Conservation (phyloP, 805 yeast species). For the Schizosaccharomyces osmophilus region DNA sequence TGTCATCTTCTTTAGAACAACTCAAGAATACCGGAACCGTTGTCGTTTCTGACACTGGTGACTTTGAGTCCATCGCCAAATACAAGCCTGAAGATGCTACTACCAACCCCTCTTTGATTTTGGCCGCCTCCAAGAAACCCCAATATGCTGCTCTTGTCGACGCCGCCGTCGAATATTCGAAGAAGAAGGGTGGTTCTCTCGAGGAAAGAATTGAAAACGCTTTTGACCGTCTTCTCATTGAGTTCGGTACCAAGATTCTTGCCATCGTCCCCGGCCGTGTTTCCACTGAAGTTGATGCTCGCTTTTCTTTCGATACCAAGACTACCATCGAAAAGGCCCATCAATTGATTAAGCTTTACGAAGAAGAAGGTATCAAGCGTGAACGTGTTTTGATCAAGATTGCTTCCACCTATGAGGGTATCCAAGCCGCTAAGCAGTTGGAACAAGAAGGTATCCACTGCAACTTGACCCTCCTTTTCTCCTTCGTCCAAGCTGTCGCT, state of each 20-base stretch:
- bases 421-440: constrained; percentile 89
- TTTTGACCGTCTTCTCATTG: constrained; percentile 76
- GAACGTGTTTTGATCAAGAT: constrained; percentile 85
- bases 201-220: constrained; percentile 54
- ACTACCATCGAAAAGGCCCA: constrained; percentile 86
- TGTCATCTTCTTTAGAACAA: constrained; percentile 55
- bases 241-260: constrained; percentile 83
- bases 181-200: constrained; percentile 19
- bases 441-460: constrained; percentile 79
- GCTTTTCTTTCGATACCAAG: constrained; percentile 84
- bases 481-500: constrained; percentile 93
- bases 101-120: constrained; percentile 89
- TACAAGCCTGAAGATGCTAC: constrained; percentile 98
- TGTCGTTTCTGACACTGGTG: constrained; percentile 97
- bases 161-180: constrained; percentile 69
- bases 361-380: constrained; percentile 60
- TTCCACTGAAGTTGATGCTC: constrained; percentile 96
- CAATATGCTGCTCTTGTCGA: constrained; percentile 79
- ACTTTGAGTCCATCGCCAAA: constrained; percentile 85
- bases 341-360: constrained; percentile 67
- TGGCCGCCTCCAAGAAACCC: constrained; percentile 81
- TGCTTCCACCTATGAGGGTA: constrained; percentile 98
- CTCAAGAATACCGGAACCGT: constrained; percentile 86
- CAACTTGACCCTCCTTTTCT: constrained; percentile 85
- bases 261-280: constrained; percentile 96